A percentile compares a stretch with the other conserved stretches of the same genome.
These are phyloP conservation scores for Cyclocybe cylindracea DNA, from an alignment of 768 basidiomycete species.

Conservation along the genomic window DNA sequence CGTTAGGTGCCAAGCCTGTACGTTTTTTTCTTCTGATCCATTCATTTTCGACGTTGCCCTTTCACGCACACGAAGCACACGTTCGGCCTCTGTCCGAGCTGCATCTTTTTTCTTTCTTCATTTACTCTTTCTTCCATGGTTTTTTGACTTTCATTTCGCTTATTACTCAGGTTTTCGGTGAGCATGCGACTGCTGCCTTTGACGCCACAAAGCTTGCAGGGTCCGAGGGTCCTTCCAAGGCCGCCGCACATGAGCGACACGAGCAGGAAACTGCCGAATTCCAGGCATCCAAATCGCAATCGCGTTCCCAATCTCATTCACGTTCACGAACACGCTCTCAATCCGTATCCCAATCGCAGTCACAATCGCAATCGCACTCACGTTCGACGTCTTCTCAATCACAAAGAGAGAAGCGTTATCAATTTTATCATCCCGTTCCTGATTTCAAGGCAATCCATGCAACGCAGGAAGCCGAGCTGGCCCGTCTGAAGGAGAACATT, in stretches of 20 bases:
- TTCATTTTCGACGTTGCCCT: not conserved
- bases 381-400: constrained; percentile 9
- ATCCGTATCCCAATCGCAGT: not conserved
- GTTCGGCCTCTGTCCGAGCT: not conserved
- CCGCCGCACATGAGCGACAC: not conserved
- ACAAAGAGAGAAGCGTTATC: constrained; percentile 15
- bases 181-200: no score
- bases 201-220: constrained; percentile 45
- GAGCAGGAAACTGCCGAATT: not conserved
- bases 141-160: constrained; percentile 6
- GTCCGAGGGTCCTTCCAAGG: constrained; percentile 33
- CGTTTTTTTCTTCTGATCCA: not conserved
- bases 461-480: constrained; percentile 41
- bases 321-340: constrained; percentile 8
- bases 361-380: constrained; percentile 5
- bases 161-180: not conserved
- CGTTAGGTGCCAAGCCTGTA: constrained; percentile 9
- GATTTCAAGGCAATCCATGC: constrained; percentile 59
- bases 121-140: not conserved
- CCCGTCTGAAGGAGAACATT: constrained; percentile 46
- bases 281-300: not conserved
- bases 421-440: constrained; percentile 36
- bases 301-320: constrained; percentile 6
- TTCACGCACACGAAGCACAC: not conserved
- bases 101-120: no score